phyloP scores from a whole-genome alignment of 371 early-diverging fungal species.

The Entomophthora muscae region DNA sequence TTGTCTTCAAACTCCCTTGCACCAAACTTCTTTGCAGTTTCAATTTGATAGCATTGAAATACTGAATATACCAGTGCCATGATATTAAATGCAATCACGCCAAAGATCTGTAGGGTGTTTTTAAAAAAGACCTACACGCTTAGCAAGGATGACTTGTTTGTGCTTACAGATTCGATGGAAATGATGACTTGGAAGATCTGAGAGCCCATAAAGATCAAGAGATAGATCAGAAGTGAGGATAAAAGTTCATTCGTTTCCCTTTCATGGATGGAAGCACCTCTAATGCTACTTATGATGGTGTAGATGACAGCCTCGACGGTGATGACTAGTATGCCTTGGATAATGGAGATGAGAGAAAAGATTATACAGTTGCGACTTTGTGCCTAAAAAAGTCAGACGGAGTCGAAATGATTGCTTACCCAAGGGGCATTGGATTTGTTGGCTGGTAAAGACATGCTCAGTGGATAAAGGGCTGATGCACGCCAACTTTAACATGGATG shows the following conservation, averaged over 20 bases:
- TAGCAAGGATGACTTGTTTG: neutral
- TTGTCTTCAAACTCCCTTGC: neutral
- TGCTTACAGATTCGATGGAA: neutral
- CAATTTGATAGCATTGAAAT: slow-evolving; percentile 28
- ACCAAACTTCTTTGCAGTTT: slow-evolving; percentile 8
- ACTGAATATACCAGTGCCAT: slow-evolving; percentile 58
- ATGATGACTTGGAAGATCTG: neutral
- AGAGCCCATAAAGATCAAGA: neutral
- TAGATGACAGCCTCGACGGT: neutral
- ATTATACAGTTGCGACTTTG: neutral
- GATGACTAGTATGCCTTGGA: neutral
- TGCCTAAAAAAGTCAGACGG: neutral
- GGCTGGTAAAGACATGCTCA: neutral
- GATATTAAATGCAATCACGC: slow-evolving; percentile 57
- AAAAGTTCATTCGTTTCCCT: neutral
- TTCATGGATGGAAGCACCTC: neutral
- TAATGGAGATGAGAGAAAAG: neutral
- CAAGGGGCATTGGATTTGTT: neutral
- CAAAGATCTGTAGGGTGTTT: slow-evolving; percentile 80
- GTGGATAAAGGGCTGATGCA: no score
- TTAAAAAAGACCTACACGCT: slow-evolving; percentile 15
- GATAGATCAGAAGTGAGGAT: neutral
- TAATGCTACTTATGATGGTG: no score
- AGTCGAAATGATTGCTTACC: neutral
- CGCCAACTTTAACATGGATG: no score